Evolutionary conservation across 306 rosid species (phyloP).

Genomic region (Cicer arietinum): DNA sequence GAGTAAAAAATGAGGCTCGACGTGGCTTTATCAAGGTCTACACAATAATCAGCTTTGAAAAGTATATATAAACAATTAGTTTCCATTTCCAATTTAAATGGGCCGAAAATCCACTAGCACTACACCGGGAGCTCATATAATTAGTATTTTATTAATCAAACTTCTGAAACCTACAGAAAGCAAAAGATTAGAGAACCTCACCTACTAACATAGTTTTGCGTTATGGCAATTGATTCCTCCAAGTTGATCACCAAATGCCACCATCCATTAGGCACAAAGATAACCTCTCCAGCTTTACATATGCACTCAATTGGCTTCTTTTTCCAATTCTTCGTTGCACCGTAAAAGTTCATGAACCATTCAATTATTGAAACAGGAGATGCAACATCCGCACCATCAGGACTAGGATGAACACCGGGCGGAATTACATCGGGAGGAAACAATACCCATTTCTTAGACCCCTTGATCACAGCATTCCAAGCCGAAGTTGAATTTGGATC

Average conservation of each 20-base stretch:
- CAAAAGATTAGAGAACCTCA: conserved; percentile 38
- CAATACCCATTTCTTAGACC: conserved; percentile 94
- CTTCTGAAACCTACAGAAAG: conserved; percentile 18
- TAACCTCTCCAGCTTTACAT: conserved; percentile 89
- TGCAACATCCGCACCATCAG: conserved; percentile 92
- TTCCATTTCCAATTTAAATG: background rate
- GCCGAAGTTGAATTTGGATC: conserved; percentile 97
- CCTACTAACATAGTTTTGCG: conserved; percentile 96
- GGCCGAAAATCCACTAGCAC: conserved; percentile 5
- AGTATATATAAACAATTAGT: background rate
- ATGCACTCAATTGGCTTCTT: conserved; percentile 86
- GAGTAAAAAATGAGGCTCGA: conserved; percentile 16
- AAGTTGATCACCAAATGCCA: conserved; percentile 98
- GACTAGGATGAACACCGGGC: conserved; percentile 95
- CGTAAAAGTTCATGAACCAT: conserved; percentile 98
- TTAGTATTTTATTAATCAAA: background rate
- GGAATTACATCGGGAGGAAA: conserved; percentile 93
- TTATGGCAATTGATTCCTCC: conserved; percentile 92
- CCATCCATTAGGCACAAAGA: conserved; percentile 97
- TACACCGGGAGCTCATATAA: no score
- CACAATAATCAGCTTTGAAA: background rate
- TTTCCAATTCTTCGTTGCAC: conserved; percentile 72
- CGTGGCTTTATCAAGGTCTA: conserved; percentile 1
- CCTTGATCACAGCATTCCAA: conserved; percentile 95
- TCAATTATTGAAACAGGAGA: conserved; percentile 92